Conservation (phyloP, 2,329 filamentous ascomycete species). For the Pseudogymnoascus pannorum region DNA sequence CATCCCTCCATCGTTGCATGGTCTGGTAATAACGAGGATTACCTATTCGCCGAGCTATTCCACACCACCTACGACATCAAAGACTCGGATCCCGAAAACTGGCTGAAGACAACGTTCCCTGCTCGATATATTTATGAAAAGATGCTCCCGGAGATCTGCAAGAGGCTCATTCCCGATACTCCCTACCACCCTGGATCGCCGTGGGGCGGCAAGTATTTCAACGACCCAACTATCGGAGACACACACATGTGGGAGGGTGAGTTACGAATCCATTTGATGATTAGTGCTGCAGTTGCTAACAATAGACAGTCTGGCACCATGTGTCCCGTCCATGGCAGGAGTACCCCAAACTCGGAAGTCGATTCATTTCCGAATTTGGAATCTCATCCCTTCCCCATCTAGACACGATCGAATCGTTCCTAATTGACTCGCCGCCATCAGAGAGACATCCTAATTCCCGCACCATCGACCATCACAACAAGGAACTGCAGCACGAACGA, state of each 20-base stretch:
- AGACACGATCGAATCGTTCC: neutral
- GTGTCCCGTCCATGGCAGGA: constrained; percentile 17
- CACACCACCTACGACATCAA: constrained; percentile 66
- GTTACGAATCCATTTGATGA: constrained; percentile 52
- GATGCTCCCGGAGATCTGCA: constrained; percentile 64
- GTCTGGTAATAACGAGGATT: constrained; percentile 89
- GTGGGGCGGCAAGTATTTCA: constrained; percentile 67
- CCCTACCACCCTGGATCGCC: constrained; percentile 78
- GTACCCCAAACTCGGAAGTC: neutral
- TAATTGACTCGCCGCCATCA: constrained; percentile 45
- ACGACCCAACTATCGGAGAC: constrained; percentile 72
- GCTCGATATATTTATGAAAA: constrained; percentile 89
- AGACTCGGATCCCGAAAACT: constrained; percentile 69
- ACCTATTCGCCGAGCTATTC: constrained; percentile 52
- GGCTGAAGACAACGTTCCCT: constrained; percentile 78
- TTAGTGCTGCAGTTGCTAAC: constrained; percentile 68
- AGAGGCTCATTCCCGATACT: constrained; percentile 56
- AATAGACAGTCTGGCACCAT: constrained; percentile 56
- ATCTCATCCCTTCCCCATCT: neutral
- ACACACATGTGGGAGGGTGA: constrained; percentile 61
- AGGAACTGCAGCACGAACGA: constrained; percentile 77
- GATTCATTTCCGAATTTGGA: neutral
- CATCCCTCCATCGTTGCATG: constrained; percentile 60
- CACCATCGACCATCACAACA: constrained; percentile 88
- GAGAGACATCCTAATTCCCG: constrained; percentile 70